These are phyloP conservation scores for Linnemannia zychae DNA, from an alignment of 192 early-diverging fungal genomes.

Conservation along the genomic window DNA sequence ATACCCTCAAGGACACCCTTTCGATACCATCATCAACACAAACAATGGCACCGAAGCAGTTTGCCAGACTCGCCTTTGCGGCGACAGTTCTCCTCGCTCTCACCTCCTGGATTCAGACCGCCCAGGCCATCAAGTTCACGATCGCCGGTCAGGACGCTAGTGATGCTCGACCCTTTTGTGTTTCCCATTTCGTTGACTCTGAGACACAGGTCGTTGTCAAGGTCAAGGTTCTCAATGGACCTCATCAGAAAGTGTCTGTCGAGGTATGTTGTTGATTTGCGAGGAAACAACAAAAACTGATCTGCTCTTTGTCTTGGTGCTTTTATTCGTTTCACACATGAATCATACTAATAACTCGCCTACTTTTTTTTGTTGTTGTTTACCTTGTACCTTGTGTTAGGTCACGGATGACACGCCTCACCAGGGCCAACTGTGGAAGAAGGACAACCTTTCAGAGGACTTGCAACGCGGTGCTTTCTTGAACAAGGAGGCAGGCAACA, in stretches of 20 bases:
- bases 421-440: slow-evolving; percentile 78
- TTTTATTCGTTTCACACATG: not conserved
- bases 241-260: slow-evolving; percentile 78
- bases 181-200: slow-evolving; percentile 82
- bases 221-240: slow-evolving; percentile 77
- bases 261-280: slow-evolving; percentile 60
- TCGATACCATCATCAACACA: not conserved
- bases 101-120: slow-evolving; percentile 27
- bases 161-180: slow-evolving; percentile 67
- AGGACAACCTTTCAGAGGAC: slow-evolving; percentile 73
- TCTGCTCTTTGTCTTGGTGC: not conserved
- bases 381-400: slow-evolving; percentile 49
- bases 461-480: slow-evolving; percentile 78
- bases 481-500: slow-evolving; percentile 87
- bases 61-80: slow-evolving; percentile 16
- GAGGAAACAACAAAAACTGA: not conserved
- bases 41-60: slow-evolving; percentile 38
- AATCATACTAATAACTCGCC: not conserved
- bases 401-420: slow-evolving; percentile 81
- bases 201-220: slow-evolving; percentile 79
- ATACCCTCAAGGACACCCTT: not conserved
- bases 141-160: slow-evolving; percentile 66
- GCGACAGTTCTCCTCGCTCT: slow-evolving; percentile 35
- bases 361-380: slow-evolving; percentile 1
- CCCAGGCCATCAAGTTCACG: slow-evolving; percentile 85